These are phyloP conservation scores for Aspergillus candidus DNA, from an alignment of 2,329 filamentous ascomycete species.

Conservation along the genomic window DNA sequence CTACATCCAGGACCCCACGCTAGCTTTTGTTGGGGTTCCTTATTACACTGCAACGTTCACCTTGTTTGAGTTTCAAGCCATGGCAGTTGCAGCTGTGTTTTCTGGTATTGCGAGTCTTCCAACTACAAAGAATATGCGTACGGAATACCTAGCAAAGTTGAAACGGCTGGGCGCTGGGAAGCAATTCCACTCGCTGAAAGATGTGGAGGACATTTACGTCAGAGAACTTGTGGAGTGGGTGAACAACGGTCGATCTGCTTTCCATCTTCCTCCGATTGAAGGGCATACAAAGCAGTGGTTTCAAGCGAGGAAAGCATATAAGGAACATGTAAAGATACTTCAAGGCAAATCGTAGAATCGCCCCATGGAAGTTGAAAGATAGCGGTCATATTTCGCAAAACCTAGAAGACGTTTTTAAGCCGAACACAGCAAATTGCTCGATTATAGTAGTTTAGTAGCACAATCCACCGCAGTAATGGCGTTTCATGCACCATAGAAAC, in stretches of 20 bases:
- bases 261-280: slow-evolving; percentile 19
- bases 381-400: too few relatives aligned
- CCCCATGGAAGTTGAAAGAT: too few relatives aligned
- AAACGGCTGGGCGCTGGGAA: slow-evolving; percentile 25
- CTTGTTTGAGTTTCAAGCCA: slow-evolving; percentile 64
- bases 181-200: slow-evolving; percentile 34
- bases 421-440: too few relatives aligned
- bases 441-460: too few relatives aligned
- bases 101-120: slow-evolving; percentile 49
- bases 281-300: slow-evolving; percentile 29
- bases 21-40: slow-evolving; percentile 59
- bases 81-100: slow-evolving; percentile 53
- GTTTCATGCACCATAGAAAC: too few relatives aligned
- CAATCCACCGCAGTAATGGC: too few relatives aligned
- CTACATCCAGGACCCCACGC: slow-evolving; percentile 60
- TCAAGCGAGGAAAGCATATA: slow-evolving; percentile 20
- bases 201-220: slow-evolving; percentile 31
- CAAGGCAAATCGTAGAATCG: too few relatives aligned
- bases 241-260: slow-evolving; percentile 18
- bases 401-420: too few relatives aligned
- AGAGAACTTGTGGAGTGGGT: slow-evolving; percentile 30
- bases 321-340: slow-evolving; percentile 16
- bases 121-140: slow-evolving; percentile 30
- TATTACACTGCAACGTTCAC: slow-evolving; percentile 64
- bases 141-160: slow-evolving; percentile 25